Evolutionary conservation across 495 filamentous ascomycete species (phyloP).

Genomic region (Aspergillus asperescens): DNA sequence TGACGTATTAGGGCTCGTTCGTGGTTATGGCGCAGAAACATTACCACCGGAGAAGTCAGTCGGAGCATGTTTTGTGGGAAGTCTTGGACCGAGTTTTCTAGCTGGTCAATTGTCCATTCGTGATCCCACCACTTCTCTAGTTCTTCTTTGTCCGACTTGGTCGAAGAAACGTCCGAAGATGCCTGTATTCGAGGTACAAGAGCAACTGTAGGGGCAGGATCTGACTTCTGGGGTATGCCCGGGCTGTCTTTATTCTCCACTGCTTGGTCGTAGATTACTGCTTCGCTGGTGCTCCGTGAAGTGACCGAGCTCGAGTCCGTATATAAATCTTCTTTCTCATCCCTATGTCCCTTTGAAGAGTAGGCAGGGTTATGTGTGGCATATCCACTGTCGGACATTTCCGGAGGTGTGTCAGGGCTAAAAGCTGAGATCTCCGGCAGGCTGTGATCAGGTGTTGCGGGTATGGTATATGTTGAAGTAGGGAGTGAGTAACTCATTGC

Average conservation of each 20-base stretch:
- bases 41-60: conserved; percentile 43
- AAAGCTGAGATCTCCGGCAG: conserved; percentile 43
- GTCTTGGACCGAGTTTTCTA: conserved; percentile 40
- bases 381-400: conserved; percentile 40
- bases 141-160: conserved; percentile 27
- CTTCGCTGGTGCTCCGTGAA: conserved; percentile 29
- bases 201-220: conserved; percentile 18
- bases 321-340: conserved; percentile 30
- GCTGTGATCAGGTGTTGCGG: conserved; percentile 37
- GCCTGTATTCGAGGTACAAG: conserved; percentile 14
- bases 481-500: conserved; percentile 24
- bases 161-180: conserved; percentile 27
- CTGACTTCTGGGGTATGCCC: conserved; percentile 21
- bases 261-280: conserved; percentile 25
- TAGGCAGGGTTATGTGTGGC: conserved; percentile 28
- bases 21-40: conserved; percentile 36
- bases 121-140: conserved; percentile 39
- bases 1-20: conserved; percentile 37
- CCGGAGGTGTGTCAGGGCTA: conserved; percentile 41
- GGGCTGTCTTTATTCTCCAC: conserved; percentile 18
- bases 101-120: conserved; percentile 43
- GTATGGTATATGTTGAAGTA: conserved; percentile 21
- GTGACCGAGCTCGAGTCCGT: conserved; percentile 30
- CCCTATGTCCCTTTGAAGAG: conserved; percentile 24
- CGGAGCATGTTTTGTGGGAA: conserved; percentile 42